phyloP scores from a whole-genome alignment of 2,329 filamentous ascomycete genomes.

The Beauveria asiatica region DNA sequence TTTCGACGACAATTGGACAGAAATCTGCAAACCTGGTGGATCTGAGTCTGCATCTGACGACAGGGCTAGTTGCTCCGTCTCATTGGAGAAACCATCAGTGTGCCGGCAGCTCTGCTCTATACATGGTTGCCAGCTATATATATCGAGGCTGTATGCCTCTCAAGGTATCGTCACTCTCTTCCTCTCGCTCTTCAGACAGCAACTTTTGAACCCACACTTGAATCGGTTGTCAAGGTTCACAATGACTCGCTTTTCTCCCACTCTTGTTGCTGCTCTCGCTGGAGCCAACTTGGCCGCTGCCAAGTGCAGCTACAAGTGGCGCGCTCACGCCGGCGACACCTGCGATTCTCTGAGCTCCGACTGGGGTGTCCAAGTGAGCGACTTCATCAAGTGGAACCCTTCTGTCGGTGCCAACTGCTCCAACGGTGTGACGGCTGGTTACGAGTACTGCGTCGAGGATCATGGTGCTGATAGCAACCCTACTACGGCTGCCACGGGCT shows the following conservation, averaged over 20 bases:
- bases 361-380: constrained; percentile 18
- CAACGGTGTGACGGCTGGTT: not conserved
- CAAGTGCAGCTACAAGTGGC: constrained; percentile 10
- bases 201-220: not conserved
- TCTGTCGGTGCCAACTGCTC: constrained; percentile 12
- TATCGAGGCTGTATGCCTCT: not conserved
- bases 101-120: not conserved
- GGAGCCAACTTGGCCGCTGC: constrained; percentile 7
- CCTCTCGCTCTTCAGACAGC: not conserved
- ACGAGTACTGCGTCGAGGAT: constrained; percentile 16
- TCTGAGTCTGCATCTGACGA: not conserved
- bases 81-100: not conserved
- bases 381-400: constrained; percentile 20
- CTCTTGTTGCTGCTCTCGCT: constrained; percentile 5
- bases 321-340: constrained; percentile 17
- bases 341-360: constrained; percentile 18
- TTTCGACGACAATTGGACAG: not conserved
- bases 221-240: not conserved
- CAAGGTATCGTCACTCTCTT: not conserved
- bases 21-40: not conserved
- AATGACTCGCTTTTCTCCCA: constrained; percentile 6
- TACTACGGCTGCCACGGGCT: not conserved
- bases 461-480: not conserved
- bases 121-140: not conserved
- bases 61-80: not conserved